These are phyloP conservation scores for Nicotiana attenuata DNA, from an alignment of 257 asterid species.

Conservation along the genomic window DNA sequence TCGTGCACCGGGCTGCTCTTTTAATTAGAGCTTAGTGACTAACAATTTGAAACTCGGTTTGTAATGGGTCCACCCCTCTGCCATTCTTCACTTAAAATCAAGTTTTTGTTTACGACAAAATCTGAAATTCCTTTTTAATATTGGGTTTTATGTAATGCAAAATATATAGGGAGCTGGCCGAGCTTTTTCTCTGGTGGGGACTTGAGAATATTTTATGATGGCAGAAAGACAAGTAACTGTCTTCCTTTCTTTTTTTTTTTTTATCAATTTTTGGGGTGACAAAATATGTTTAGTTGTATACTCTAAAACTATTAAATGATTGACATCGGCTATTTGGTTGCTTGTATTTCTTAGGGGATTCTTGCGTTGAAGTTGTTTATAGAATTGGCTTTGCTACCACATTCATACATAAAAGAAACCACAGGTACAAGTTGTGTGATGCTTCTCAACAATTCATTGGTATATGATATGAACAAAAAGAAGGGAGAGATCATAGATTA, in stretches of 20 bases:
- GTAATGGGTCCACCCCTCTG: too few relatives aligned
- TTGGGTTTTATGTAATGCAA: background rate
- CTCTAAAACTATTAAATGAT: background rate
- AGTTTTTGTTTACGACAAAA: too few relatives aligned
- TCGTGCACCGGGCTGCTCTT: too few relatives aligned
- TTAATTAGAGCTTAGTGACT: too few relatives aligned
- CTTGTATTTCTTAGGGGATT: conserved; percentile 45
- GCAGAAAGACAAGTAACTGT: conserved; percentile 53
- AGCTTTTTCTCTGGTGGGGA: conserved; percentile 91
- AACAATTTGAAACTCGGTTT: too few relatives aligned
- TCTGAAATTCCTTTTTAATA: background rate
- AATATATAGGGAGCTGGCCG: conserved; percentile 82
- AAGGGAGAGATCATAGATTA: too few relatives aligned
- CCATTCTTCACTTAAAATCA: too few relatives aligned
- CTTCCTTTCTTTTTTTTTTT: too few relatives aligned
- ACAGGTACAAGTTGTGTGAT: conserved; percentile 32
- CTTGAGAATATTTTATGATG: conserved; percentile 74
- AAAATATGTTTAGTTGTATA: background rate
- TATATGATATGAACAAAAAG: too few relatives aligned
- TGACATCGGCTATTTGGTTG: background rate
- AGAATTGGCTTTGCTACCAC: conserved; percentile 93
- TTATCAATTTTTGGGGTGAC: background rate
- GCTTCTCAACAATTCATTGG: background rate
- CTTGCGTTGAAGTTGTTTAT: conserved; percentile 70
- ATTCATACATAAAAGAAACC: conserved; percentile 80